phyloP scores from a whole-genome alignment of 1,284 basidiomycete species.

The Tilletia horrida region DNA sequence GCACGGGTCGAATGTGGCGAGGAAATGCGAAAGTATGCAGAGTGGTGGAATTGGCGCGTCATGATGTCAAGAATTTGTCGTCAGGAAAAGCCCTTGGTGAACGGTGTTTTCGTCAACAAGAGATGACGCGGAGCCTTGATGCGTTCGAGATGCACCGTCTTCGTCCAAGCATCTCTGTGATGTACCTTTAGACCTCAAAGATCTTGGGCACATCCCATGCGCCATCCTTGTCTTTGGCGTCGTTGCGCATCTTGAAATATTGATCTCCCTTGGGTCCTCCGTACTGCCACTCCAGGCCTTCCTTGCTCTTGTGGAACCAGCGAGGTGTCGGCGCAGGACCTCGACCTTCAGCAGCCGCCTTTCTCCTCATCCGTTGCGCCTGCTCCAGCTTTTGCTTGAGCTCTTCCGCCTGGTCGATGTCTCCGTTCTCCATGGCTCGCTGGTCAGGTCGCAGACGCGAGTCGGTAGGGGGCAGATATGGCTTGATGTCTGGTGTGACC shows the following conservation, averaged over 20 bases:
- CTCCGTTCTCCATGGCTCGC: slow-evolving; percentile 76
- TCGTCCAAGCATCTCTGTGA: too few species aligned
- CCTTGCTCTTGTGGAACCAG: slow-evolving; percentile 48
- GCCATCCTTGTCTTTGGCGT: slow-evolving; percentile 15
- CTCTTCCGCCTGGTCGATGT: slow-evolving; percentile 70
- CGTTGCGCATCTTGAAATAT: slow-evolving; percentile 22
- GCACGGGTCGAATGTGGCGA: too few species aligned
- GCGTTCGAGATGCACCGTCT: too few species aligned
- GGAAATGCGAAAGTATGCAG: too few species aligned
- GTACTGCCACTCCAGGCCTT: slow-evolving; percentile 41
- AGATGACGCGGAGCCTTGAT: too few species aligned
- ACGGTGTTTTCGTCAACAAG: too few species aligned
- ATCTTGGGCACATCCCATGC: slow-evolving; percentile 29
- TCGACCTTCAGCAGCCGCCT: slow-evolving; percentile 27
- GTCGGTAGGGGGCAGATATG: slow-evolving; percentile 74
- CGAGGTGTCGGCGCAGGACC: slow-evolving; percentile 25
- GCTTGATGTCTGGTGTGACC: slow-evolving; percentile 62
- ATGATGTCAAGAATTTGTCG: too few species aligned
- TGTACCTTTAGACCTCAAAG: slow-evolving; percentile 27
- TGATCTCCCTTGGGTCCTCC: slow-evolving; percentile 37
- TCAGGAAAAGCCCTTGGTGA: too few species aligned
- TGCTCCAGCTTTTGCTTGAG: slow-evolving; percentile 74
- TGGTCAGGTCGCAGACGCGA: slow-evolving; percentile 82
- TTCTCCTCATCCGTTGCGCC: slow-evolving; percentile 56
- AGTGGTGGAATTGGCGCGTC: too few species aligned